Base-by-base conservation (phyloP, 2,329 filamentous ascomycete species). In the Ceratocystis variospora region DNA sequence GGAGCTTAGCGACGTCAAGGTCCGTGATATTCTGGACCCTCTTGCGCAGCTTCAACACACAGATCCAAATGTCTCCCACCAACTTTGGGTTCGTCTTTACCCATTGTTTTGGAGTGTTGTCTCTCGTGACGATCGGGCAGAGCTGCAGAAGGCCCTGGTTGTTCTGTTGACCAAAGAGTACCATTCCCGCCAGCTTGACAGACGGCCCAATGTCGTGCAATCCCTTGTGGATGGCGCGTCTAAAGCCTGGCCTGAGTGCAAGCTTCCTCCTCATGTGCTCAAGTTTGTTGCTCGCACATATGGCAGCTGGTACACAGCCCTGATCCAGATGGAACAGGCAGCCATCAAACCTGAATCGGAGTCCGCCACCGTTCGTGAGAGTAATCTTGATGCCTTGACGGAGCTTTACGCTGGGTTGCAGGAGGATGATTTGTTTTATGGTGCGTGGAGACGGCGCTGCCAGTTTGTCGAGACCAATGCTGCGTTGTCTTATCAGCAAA, bases 391-490 rank as follows among this genome's bases (percentile, higher is more conserved):
- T 76, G 94, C 94, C 0, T 79, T 99, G n/a, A 86, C 96, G 7
- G 93, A 97, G 72, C 80, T 97, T 2, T 99, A 99, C 73, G 86
- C 91, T 5, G 86, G 87, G 0, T 79, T 99, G 15, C 89, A 96
- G 72, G 95, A 99, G 74, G 92, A 97, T 63, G 94, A 99, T 73
- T 80, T 99, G 61, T 99, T 97, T 75, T 97, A 99, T 70, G 94
- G 94, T 7, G 95, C 92, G 0, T 99, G 94, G 94, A 86, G 94
- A 68, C 86, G 94, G 66, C 87, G 94, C 59, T 96, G 92, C 74
- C 90, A 96, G 70, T 99, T 96, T 73, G 88, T 99, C 5, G 95
- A 99, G 78, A 97, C 92, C 7, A 99, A 99, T 73, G 90, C 94
- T 15, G 94, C 92, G 1, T 79, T 99, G 6, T 99, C 94, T 0